These are phyloP conservation scores for Entonaema liquescens DNA, from an alignment of 495 filamentous ascomycete species.

Conservation along the genomic window DNA sequence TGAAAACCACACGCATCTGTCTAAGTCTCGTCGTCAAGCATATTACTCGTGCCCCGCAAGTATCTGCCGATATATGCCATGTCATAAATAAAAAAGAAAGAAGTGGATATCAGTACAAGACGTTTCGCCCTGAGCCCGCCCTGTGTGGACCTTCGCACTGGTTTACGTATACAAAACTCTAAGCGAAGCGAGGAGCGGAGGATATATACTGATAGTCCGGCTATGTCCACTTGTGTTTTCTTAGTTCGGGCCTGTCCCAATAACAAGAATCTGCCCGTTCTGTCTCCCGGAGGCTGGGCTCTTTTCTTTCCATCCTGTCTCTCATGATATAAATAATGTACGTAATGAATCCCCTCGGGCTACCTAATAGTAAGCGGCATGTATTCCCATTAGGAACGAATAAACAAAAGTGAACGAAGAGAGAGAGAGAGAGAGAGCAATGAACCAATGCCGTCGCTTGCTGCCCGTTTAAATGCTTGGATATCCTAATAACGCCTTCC, in stretches of 20 bases:
- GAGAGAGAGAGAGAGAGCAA: conserved; percentile 17
- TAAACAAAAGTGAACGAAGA: conserved; percentile 26
- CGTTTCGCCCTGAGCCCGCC: neutral
- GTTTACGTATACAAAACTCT: neutral
- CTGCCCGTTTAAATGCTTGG: conserved; percentile 40
- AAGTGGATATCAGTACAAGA: conserved; percentile 21
- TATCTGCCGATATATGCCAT: conserved; percentile 11
- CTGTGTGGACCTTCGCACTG: neutral
- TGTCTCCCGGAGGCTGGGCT: conserved; percentile 9
- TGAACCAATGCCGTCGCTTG: conserved; percentile 42
- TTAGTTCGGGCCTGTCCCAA: neutral
- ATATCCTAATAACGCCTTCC: conserved; percentile 32
- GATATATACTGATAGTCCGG: conserved; percentile 32
- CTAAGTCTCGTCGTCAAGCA: conserved; percentile 5
- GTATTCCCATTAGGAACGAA: conserved; percentile 15
- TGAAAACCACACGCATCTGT: neutral
- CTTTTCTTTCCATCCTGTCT: neutral
- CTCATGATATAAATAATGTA: conserved; percentile 25
- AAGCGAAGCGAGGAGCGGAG: neutral
- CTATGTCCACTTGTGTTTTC: conserved; percentile 23
- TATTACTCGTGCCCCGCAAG: conserved; percentile 9
- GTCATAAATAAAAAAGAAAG: neutral
- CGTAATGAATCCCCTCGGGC: conserved; percentile 3
- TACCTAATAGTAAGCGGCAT: conserved; percentile 6
- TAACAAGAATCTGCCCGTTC: conserved; percentile 1